These are phyloP conservation scores for Chloris gayana DNA, from an alignment of 176 grass and related monocot genomes.

Conservation along the genomic window DNA sequence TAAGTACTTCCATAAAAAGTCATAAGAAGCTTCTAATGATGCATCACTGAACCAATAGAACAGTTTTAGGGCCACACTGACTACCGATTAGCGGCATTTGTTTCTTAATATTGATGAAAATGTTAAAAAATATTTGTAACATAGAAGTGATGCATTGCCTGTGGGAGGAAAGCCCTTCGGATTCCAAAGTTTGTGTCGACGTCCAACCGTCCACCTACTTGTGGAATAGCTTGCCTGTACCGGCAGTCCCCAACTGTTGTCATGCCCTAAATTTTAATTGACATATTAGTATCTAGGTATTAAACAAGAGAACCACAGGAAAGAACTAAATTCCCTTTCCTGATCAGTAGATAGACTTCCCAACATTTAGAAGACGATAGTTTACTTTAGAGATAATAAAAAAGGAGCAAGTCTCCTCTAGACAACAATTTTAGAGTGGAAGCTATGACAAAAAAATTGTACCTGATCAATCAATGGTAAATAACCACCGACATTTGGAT, in stretches of 20 bases:
- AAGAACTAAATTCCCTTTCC: no score
- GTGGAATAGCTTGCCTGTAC: conserved; percentile 77
- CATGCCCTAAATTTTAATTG: conserved; percentile 56
- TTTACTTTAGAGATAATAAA: conserved; percentile 4
- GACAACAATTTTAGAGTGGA: background rate
- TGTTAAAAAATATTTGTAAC: background rate
- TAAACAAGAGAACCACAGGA: conserved; percentile 1
- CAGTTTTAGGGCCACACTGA: background rate
- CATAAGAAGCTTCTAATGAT: background rate
- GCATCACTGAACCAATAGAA: background rate
- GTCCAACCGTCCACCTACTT: conserved; percentile 68
- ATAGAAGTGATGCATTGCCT: conserved; percentile 49
- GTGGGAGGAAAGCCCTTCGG: conserved; percentile 77
- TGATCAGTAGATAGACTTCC: background rate
- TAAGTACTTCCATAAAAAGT: background rate
- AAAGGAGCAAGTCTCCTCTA: background rate
- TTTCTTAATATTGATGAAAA: background rate
- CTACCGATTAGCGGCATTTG: background rate
- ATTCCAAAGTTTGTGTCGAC: conserved; percentile 61
- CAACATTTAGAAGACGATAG: background rate
- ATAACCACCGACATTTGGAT: conserved; percentile 74
- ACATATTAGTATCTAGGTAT: conserved; percentile 18
- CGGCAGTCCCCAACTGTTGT: conserved; percentile 63
- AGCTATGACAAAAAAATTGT: background rate
- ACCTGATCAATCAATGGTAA: conserved; percentile 84